Percentiles rank a stretch among this genome's conserved stretches.
Evolutionary conservation across 2,329 filamentous ascomycete genomes (phyloP).

Genomic region (Corniculantispora saksenae): DNA sequence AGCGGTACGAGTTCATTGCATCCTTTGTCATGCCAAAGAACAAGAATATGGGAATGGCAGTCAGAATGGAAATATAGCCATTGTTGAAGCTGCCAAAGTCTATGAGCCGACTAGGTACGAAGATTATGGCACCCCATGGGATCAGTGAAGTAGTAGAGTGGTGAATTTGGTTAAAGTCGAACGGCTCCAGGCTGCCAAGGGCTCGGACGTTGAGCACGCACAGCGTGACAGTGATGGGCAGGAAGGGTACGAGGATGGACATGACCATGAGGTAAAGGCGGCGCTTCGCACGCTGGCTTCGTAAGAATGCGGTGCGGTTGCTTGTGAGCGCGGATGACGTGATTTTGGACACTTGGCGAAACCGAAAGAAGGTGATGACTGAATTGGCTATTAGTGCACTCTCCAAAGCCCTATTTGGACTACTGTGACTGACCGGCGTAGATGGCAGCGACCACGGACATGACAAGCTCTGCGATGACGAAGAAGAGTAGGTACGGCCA

Average conservation of each 20-base stretch:
- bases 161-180: slow-evolving; percentile 46
- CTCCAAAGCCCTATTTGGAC: neutral
- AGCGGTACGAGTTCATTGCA: slow-evolving; percentile 51
- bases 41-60: slow-evolving; percentile 48
- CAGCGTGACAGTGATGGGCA: slow-evolving; percentile 48
- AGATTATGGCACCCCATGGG: slow-evolving; percentile 51
- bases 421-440: slow-evolving; percentile 47
- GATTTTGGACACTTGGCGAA: slow-evolving; percentile 45
- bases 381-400: neutral
- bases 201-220: slow-evolving; percentile 42
- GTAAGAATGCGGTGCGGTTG: slow-evolving; percentile 42
- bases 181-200: slow-evolving; percentile 34
- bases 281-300: slow-evolving; percentile 49
- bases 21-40: slow-evolving; percentile 60
- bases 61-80: slow-evolving; percentile 50
- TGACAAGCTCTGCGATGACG: slow-evolving; percentile 45
- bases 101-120: slow-evolving; percentile 43
- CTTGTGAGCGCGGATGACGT: slow-evolving; percentile 42
- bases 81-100: slow-evolving; percentile 44
- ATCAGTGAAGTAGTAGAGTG: slow-evolving; percentile 32
- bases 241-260: slow-evolving; percentile 52
- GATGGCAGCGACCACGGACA: slow-evolving; percentile 44
- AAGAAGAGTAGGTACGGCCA: slow-evolving; percentile 54
- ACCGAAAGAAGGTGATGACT: slow-evolving; percentile 52
- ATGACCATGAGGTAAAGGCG: slow-evolving; percentile 59